These are phyloP conservation scores for Prunus dulcis DNA, from an alignment of 306 rosid genomes.

Conservation along the genomic window DNA sequence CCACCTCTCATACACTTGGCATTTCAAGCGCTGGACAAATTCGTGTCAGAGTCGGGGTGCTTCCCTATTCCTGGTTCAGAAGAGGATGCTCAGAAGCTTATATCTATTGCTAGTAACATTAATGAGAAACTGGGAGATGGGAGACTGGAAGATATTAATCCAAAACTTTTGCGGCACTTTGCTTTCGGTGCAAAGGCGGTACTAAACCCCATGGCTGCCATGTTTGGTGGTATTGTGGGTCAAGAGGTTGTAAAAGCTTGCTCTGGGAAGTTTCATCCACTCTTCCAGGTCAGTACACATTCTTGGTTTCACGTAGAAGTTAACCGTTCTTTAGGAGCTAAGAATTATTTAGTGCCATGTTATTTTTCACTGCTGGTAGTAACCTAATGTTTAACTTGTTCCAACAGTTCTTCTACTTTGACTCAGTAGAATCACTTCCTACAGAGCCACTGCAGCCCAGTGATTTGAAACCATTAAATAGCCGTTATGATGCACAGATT, in stretches of 20 bases:
- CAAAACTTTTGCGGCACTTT: constrained; percentile 68
- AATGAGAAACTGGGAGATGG: constrained; percentile 62
- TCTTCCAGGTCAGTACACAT: constrained; percentile 60
- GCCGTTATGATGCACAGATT: constrained; percentile 97
- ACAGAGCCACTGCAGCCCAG: constrained; percentile 66
- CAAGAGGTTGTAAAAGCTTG: constrained; percentile 97
- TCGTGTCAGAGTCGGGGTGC: constrained; percentile 53
- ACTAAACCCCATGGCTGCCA: constrained; percentile 95
- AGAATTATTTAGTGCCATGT: neutral
- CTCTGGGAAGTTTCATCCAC: constrained; percentile 98
- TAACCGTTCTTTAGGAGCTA: neutral
- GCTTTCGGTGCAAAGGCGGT: constrained; percentile 95
- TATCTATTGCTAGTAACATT: constrained; percentile 46
- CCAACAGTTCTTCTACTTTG: constrained; percentile 90
- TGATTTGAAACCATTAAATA: constrained; percentile 72
- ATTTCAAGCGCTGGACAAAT: constrained; percentile 74
- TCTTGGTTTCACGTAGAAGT: neutral
- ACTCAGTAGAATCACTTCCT: constrained; percentile 93
- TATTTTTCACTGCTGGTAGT: constrained; percentile 15
- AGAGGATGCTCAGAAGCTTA: constrained; percentile 70
- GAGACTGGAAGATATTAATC: constrained; percentile 63
- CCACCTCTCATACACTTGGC: constrained; percentile 79
- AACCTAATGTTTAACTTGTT: constrained; percentile 22
- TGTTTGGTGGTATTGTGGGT: constrained; percentile 98
- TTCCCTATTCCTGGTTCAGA: constrained; percentile 81